These are phyloP conservation scores for Pythium monospermum DNA, from an alignment of 352 stramenopile species.

Conservation along the genomic window DNA sequence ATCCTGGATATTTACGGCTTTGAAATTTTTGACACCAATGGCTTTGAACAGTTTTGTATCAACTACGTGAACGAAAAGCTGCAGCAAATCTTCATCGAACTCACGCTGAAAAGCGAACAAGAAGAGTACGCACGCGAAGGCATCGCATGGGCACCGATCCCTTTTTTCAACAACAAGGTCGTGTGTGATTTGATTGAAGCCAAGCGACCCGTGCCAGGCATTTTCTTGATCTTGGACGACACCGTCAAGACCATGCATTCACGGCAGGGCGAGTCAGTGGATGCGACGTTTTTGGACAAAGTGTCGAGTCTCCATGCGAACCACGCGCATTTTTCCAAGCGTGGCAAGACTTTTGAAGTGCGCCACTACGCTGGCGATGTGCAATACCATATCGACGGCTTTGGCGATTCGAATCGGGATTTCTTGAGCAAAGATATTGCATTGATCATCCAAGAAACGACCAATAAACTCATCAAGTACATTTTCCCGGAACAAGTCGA, in stretches of 20 bases:
- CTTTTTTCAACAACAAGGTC: conserved; percentile 93
- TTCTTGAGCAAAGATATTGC: conserved; percentile 82
- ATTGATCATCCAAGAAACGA: conserved; percentile 72
- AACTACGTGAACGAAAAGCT: conserved; percentile 95
- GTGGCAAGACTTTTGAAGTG: conserved; percentile 80
- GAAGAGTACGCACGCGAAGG: conserved; percentile 95
- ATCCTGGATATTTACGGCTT: conserved; percentile 98
- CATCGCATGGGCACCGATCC: conserved; percentile 87
- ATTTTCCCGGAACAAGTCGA: conserved; percentile 84
- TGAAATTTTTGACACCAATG: conserved; percentile 94
- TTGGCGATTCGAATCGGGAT: conserved; percentile 79
- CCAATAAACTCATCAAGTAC: conserved; percentile 84
- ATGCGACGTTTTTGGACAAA: conserved; percentile 81
- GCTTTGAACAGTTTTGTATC: conserved; percentile 95
- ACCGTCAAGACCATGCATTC: conserved; percentile 87
- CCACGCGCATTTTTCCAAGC: conserved; percentile 80
- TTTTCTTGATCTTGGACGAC: conserved; percentile 84
- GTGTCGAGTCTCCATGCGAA: conserved; percentile 54
- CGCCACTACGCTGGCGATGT: conserved; percentile 85
- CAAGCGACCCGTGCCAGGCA: conserved; percentile 59
- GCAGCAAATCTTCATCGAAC: conserved; percentile 91
- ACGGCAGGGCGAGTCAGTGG: conserved; percentile 68
- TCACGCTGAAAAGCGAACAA: conserved; percentile 88
- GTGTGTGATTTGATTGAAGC: conserved; percentile 85
- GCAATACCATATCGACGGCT: conserved; percentile 78